Percentiles rank a stretch among this genome's conserved stretches.
phyloP scores from a whole-genome alignment of 495 filamentous ascomycete genomes.

The Pseudoneurospora amorphoporcata region DNA sequence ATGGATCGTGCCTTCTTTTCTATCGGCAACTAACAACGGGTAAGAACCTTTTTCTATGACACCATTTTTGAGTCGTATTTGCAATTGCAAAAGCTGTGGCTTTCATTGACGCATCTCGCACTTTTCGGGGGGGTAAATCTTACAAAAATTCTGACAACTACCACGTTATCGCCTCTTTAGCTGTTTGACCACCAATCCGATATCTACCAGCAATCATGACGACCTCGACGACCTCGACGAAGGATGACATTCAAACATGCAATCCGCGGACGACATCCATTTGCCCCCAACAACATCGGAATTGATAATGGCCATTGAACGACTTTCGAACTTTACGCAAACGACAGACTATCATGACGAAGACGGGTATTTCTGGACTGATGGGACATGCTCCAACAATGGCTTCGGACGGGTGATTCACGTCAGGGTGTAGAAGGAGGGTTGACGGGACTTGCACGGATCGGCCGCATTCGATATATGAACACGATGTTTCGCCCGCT shows the following conservation, averaged over 20 bases:
- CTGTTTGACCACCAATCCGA: neutral
- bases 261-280: neutral
- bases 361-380: neutral
- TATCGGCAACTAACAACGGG: neutral
- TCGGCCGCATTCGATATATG: neutral
- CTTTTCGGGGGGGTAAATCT: neutral
- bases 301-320: neutral
- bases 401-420: neutral
- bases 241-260: neutral
- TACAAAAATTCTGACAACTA: neutral
- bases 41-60: neutral
- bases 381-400: neutral
- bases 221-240: neutral
- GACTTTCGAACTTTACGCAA: neutral
- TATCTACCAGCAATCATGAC: neutral
- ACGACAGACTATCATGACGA: neutral
- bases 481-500: neutral
- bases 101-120: neutral
- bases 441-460: neutral
- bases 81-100: neutral
- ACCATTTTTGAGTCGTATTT: neutral
- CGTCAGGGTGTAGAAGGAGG: neutral
- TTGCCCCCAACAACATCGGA: neutral
- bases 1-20: neutral
- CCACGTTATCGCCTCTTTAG: neutral